phyloP scores from a whole-genome alignment of 2,329 filamentous ascomycete genomes.

The Fusarium coicis region DNA sequence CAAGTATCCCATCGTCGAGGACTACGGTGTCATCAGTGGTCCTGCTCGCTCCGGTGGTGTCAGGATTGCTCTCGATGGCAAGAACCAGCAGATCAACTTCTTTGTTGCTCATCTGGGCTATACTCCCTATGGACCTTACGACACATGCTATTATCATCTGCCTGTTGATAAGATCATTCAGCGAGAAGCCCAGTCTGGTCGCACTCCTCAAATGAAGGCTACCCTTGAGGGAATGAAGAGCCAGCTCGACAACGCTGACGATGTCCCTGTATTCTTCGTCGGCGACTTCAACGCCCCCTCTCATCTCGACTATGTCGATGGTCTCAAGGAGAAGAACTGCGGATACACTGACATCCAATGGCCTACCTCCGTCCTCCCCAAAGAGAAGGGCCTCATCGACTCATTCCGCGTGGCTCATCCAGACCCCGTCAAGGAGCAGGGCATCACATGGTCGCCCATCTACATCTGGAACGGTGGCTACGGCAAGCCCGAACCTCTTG shows the following conservation, averaged over 20 bases:
- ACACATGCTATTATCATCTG: conserved; percentile 54
- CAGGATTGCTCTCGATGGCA: conserved; percentile 50
- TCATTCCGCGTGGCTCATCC: conserved; percentile 53
- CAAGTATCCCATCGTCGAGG: conserved; percentile 53
- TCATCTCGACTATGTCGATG: conserved; percentile 55
- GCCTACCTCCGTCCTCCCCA: conserved; percentile 52
- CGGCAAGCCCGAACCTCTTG: conserved; percentile 53
- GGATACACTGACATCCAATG: conserved; percentile 49
- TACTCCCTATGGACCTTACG: conserved; percentile 56
- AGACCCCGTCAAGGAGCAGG: conserved; percentile 48
- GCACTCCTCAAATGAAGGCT: conserved; percentile 52
- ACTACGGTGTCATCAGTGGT: conserved; percentile 41
- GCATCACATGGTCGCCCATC: conserved; percentile 56
- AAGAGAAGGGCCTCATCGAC: conserved; percentile 52
- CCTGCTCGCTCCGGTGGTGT: conserved; percentile 43
- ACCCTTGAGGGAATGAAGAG: conserved; percentile 49
- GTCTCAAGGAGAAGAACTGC: conserved; percentile 49
- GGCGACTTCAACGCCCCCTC: conserved; percentile 59
- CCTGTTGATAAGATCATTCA: conserved; percentile 47
- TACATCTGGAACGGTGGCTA: conserved; percentile 47
- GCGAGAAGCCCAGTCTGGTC: conserved; percentile 50
- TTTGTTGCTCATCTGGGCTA: conserved; percentile 53
- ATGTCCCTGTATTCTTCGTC: conserved; percentile 50
- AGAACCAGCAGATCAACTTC: conserved; percentile 47
- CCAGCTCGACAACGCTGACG: conserved; percentile 46